phyloP scores from a whole-genome alignment of 129 eudicot genomes.

The Tanacetum coccineum region DNA sequence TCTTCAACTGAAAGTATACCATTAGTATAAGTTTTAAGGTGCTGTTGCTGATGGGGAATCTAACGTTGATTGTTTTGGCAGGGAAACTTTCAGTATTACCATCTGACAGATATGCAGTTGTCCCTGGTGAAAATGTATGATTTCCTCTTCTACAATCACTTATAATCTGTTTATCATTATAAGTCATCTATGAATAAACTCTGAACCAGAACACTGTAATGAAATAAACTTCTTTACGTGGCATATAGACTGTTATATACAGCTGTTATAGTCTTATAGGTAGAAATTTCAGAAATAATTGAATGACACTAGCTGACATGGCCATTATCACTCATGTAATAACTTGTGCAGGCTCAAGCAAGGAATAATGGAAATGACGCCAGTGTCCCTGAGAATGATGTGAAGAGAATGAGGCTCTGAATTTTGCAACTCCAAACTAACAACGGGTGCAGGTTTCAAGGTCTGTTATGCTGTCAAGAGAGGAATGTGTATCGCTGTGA shows the following conservation, averaged over 20 bases:
- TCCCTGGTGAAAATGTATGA: constrained; percentile 62
- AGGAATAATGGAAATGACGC: constrained; percentile 53
- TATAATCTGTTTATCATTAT: background rate
- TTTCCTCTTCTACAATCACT: background rate
- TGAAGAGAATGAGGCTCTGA: constrained; percentile 66
- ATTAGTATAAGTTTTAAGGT: background rate
- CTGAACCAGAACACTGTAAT: background rate
- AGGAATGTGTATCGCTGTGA: background rate
- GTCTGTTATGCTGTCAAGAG: constrained; percentile 15
- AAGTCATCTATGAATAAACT: background rate
- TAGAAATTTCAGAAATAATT: background rate
- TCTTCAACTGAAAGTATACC: background rate
- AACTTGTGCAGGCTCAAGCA: constrained; percentile 37
- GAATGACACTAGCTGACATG: background rate
- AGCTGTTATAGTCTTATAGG: background rate
- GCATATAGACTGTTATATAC: background rate
- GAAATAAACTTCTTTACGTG: background rate
- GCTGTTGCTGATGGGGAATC: background rate
- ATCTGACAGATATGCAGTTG: constrained; percentile 85
- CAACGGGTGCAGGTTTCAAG: constrained; percentile 19
- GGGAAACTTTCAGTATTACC: constrained; percentile 70
- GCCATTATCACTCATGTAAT: background rate
- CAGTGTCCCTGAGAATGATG: constrained; percentile 17
- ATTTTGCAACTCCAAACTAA: constrained; percentile 19
- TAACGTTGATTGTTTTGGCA: constrained; percentile 25